Evolutionary conservation across 1,139 yeast species (phyloP).

Genomic region (Suhomyces anneliseae): DNA sequence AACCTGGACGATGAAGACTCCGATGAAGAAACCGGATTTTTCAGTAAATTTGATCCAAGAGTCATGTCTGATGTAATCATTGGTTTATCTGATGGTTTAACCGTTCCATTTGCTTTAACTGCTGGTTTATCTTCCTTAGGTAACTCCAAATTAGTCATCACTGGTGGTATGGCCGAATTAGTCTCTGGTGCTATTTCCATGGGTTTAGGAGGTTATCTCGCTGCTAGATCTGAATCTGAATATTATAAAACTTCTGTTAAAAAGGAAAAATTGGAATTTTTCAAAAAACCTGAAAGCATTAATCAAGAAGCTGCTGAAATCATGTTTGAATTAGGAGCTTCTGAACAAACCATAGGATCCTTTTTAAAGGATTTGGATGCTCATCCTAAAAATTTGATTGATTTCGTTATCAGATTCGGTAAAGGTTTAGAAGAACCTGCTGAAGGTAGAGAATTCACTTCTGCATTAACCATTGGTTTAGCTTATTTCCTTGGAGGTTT

Average conservation of each 20-base stretch:
- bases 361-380: slow-evolving; percentile 70
- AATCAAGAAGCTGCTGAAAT: slow-evolving; percentile 75
- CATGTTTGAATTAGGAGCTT: slow-evolving; percentile 66
- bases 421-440: slow-evolving; percentile 81
- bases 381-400: slow-evolving; percentile 66
- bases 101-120: slow-evolving; percentile 82
- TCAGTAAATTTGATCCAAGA: slow-evolving; percentile 59
- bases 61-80: slow-evolving; percentile 79
- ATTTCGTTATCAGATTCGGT: slow-evolving; percentile 71
- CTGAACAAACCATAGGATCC: slow-evolving; percentile 62
- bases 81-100: slow-evolving; percentile 77
- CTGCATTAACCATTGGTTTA: slow-evolving; percentile 74
- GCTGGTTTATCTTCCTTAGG: slow-evolving; percentile 81
- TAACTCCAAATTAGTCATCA: slow-evolving; percentile 69
- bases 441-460: slow-evolving; percentile 71
- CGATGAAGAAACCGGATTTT: slow-evolving; percentile 31
- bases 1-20: slow-evolving; percentile 25
- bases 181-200: slow-evolving; percentile 82
- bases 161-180: slow-evolving; percentile 85
- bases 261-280: slow-evolving; percentile 67
- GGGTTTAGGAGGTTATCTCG: slow-evolving; percentile 83
- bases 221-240: slow-evolving; percentile 77
- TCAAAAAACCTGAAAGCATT: slow-evolving; percentile 58
- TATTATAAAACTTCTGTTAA: slow-evolving; percentile 70
- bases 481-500: slow-evolving; percentile 80